Base-by-base conservation (phyloP, 139 green algal genomes). In the Nannochloris sp. region DNA sequence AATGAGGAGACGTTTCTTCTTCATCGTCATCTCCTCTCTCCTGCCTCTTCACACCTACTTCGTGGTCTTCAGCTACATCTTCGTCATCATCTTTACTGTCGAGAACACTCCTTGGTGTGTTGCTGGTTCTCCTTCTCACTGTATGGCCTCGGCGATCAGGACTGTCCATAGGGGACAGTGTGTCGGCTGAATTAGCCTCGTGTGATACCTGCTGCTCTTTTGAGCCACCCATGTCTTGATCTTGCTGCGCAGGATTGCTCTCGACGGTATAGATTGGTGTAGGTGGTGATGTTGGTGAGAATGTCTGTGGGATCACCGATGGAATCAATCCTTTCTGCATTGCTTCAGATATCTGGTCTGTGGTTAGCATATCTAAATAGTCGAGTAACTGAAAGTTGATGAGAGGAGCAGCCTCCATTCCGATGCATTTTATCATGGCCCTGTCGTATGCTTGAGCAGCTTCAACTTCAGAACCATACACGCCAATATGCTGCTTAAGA, bases 371-470 rank as follows among this genome's bases (percentile, higher is more conserved):
- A 31, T 69, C 63, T 5, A 69, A 13, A 59, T 69, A 69, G 13
- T 69, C 63, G 11, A 69, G 11, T 48, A 69, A 49, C 17, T 31
- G 16, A 49, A 69, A 69, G 36, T 49, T 62, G 29, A 59, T 17
- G 23, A 66, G 40, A 25, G 45, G 36, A 28, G 23, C 49, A 8
- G 63, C 63, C 9, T 63, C 63, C 11, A 69, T 23, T 16, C 63
- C 63, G 20, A 63, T 30, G 8, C 10, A 26, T 23, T 13, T 20
- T 6, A 69, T n/a, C 11, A 63, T n/a, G 12, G 28, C 29, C 5
- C 63, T 46, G 25, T 69, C 63, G 17, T 64, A 59, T 10, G 44
- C 63, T 11, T 55, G 25, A 31, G 63, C 63, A 49, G 63, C 63
- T 17, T 59, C 63, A 28, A 31, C 25, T 59, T 69, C 63, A 26